Percentiles rank a stretch among this genome's conserved stretches.
Conservation (phyloP, 2,329 filamentous ascomycete genomes). For the Zasmidium cellare region DNA sequence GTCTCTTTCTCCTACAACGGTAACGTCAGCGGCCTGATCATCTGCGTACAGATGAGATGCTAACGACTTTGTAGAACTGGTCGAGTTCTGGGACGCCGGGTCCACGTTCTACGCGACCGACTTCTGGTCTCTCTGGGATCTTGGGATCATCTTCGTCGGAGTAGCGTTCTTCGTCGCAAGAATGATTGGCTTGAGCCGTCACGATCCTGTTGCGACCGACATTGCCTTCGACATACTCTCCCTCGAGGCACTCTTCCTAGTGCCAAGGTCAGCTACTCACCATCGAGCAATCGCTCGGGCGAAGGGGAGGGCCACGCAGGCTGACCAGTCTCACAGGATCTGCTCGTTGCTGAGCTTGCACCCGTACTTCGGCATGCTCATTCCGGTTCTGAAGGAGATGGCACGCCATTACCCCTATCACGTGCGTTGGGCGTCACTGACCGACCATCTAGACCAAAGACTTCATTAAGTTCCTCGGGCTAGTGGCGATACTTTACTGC, state of each 20-base stretch:
- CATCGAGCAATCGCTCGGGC: background rate
- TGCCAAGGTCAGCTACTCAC: constrained; percentile 65
- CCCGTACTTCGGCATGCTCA: constrained; percentile 85
- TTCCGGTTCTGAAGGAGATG: constrained; percentile 92
- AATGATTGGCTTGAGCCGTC: constrained; percentile 63
- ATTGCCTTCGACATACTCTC: constrained; percentile 86
- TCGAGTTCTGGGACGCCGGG: constrained; percentile 82
- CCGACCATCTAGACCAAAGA: constrained; percentile 64
- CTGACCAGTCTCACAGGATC: constrained; percentile 53
- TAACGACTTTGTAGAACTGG: constrained; percentile 46
- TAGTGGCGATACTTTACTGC: constrained; percentile 79
- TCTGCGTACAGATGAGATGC: background rate
- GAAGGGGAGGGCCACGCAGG: background rate
- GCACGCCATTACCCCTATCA: constrained; percentile 39
- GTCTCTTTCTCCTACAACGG: constrained; percentile 83
- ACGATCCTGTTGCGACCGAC: constrained; percentile 66
- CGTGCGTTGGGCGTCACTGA: background rate
- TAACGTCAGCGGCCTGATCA: constrained; percentile 38
- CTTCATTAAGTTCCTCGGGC: constrained; percentile 77
- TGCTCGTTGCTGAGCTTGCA: constrained; percentile 84
- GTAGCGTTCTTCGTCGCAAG: constrained; percentile 67
- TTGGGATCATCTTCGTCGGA: constrained; percentile 37
- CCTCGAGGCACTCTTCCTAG: constrained; percentile 84
- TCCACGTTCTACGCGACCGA: constrained; percentile 82
- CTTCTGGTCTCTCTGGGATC: constrained; percentile 71